phyloP scores from a whole-genome alignment of 192 early-diverging fungal genomes.

The Linnemannia exigua region DNA sequence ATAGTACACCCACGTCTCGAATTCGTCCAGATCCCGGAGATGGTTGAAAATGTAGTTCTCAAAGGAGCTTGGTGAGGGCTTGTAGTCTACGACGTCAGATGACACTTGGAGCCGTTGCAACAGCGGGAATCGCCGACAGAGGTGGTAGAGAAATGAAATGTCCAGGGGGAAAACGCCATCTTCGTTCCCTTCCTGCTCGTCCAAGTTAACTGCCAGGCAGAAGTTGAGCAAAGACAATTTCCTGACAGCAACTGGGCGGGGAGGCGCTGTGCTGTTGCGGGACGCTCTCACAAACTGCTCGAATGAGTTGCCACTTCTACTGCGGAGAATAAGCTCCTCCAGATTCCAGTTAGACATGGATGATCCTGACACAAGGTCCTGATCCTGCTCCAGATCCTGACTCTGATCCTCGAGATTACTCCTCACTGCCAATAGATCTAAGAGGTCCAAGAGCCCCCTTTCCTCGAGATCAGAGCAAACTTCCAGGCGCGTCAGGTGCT shows the following conservation, averaged over 20 bases:
- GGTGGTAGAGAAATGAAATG: background rate
- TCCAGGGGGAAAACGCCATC: background rate
- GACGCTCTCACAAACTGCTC: background rate
- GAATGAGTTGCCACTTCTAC: background rate
- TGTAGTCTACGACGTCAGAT: background rate
- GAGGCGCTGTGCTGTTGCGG: background rate
- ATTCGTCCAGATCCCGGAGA: background rate
- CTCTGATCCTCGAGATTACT: background rate
- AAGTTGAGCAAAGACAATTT: background rate
- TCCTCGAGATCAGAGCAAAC: background rate
- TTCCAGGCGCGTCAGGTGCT: background rate
- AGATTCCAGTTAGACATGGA: background rate
- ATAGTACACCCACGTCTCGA: background rate
- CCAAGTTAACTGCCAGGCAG: background rate
- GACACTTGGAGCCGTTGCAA: background rate
- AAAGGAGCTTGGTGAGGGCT: background rate
- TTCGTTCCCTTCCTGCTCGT: background rate
- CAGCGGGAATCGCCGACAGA: slow-evolving; percentile 8
- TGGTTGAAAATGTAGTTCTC: background rate
- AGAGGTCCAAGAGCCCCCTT: background rate
- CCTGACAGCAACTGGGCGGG: background rate
- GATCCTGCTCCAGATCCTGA: background rate
- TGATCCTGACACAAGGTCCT: background rate
- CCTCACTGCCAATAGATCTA: background rate
- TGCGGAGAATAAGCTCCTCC: background rate